These are phyloP conservation scores for Xylariaceae sp. DNA, from an alignment of 2,329 filamentous ascomycete genomes.

Conservation along the genomic window DNA sequence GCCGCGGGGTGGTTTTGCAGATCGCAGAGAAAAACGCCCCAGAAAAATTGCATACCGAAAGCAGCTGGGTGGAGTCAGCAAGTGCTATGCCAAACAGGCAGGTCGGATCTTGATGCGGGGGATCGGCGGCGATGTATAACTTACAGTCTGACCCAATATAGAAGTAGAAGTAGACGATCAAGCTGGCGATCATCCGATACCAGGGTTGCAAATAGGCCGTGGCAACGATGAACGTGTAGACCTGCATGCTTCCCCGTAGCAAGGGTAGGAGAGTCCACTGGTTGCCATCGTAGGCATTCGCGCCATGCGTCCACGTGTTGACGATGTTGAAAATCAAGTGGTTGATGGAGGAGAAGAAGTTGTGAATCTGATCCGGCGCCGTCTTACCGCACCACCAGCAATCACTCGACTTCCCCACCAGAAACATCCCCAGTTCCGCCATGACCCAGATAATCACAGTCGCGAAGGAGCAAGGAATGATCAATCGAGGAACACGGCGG, in stretches of 20 bases:
- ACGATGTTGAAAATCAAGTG: slow-evolving; percentile 44
- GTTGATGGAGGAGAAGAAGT: slow-evolving; percentile 40
- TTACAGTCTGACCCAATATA: slow-evolving; percentile 38
- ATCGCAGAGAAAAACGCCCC: slow-evolving; percentile 59
- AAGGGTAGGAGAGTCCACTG: slow-evolving; percentile 57
- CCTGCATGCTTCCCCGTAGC: slow-evolving; percentile 50
- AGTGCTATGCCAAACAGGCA: not conserved
- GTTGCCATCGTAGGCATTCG: slow-evolving; percentile 53
- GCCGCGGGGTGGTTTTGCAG: slow-evolving; percentile 47
- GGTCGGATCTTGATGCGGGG: not conserved
- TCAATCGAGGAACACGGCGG: slow-evolving; percentile 53
- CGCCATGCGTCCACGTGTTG: slow-evolving; percentile 48
- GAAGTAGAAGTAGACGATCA: slow-evolving; percentile 48
- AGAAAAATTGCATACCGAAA: slow-evolving; percentile 58
- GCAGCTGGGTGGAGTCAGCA: slow-evolving; percentile 28
- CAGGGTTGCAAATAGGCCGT: slow-evolving; percentile 46
- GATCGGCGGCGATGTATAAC: slow-evolving; percentile 9
- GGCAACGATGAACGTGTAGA: slow-evolving; percentile 51
- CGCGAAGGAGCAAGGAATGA: slow-evolving; percentile 53
- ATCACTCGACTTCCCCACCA: slow-evolving; percentile 52
- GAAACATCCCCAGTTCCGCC: slow-evolving; percentile 53
- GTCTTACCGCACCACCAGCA: slow-evolving; percentile 56
- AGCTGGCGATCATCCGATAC: slow-evolving; percentile 46
- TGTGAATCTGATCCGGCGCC: slow-evolving; percentile 40
- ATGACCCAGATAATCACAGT: slow-evolving; percentile 52